Base-by-base conservation (phyloP, 106 monocot genomes). In the Gastrodia elata region DNA sequence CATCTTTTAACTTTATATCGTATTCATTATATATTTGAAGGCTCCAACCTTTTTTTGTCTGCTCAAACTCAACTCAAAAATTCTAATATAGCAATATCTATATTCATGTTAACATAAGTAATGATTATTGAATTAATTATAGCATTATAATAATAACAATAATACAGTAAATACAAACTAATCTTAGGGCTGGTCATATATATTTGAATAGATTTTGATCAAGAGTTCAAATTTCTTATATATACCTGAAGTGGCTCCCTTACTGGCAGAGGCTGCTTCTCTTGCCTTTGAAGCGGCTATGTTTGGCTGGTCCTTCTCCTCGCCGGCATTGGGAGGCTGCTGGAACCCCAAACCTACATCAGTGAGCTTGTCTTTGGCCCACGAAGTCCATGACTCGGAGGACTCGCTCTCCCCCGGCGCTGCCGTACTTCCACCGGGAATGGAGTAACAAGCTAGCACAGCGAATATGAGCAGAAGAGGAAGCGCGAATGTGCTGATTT, bases 291-390 rank as follows among this genome's bases (percentile, higher is more conserved):
- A n/a, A n/a, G n/a, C n/a, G n/a, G n/a, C n/a, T n/a, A n/a, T n/a
- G n/a, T n/a, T n/a, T n/a, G n/a, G n/a, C n/a, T n/a, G n/a, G n/a
- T n/a, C n/a, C 18, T 27, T 37, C 18, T 67, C 37, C 30, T 24
- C 5, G 6, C 7, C 52, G 6, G 18, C 52, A 32, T 6, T 13
- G 0, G 7, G 61, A 1, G 34, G 36, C 11, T 69, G 39, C 40
- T 41, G 24, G 40, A 69, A 22, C 9, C 69, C 69, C 10, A 68
- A 68, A 5, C 68, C 68, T 20, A n/a, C n/a, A n/a, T 68, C 68
- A 1, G 68, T 15, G 0, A 68, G 2, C 68, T 38, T 68, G 2
- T 68, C 68, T 68, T 68, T 68, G 68, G 68, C 68, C 68, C 68
- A 68, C 2, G 68, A 38, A 20, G 68, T 22, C 68, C 68, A 68